Evolutionary conservation across 2,329 filamentous ascomycete species (phyloP).

Genomic region (Pseudogymnoascus sp.): DNA sequence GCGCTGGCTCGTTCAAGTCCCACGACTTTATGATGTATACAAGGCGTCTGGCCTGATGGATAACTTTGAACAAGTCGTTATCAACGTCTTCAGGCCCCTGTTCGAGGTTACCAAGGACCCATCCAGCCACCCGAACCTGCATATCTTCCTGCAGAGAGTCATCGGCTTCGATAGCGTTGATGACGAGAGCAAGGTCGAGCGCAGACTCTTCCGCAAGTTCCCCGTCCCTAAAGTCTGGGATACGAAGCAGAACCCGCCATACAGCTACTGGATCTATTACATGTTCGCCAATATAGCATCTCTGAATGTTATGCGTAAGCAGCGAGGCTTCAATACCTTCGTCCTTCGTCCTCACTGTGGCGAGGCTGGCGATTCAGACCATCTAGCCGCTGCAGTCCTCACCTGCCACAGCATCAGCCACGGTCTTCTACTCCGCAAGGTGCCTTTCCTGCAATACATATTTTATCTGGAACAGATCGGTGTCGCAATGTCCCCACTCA

Average conservation of each 20-base stretch:
- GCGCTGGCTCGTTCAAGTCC: conserved; percentile 92
- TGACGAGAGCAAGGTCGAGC: conserved; percentile 94
- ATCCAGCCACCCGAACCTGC: conserved; percentile 78
- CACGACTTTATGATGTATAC: conserved; percentile 91
- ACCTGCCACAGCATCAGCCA: conserved; percentile 97
- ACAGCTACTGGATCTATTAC: conserved; percentile 99
- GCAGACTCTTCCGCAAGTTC: conserved; percentile 91
- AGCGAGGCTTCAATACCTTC: conserved; percentile 92
- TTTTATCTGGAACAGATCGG: conserved; percentile 98
- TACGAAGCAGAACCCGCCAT: conserved; percentile 91
- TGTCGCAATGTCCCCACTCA: conserved; percentile 97
- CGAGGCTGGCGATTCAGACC: conserved; percentile 93
- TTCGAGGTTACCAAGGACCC: conserved; percentile 93
- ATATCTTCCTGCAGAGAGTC: conserved; percentile 88
- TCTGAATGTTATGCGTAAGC: conserved; percentile 83
- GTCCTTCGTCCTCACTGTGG: conserved; percentile 88
- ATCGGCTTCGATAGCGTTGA: conserved; percentile 97
- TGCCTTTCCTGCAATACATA: conserved; percentile 89
- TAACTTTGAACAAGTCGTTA: conserved; percentile 81
- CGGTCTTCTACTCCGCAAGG: conserved; percentile 83
- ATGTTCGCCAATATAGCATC: conserved; percentile 90
- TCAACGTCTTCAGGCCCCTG: conserved; percentile 85
- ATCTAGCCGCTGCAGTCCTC: conserved; percentile 81
- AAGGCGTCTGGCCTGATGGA: conserved; percentile 81
- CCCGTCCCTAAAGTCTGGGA: conserved; percentile 83